A percentile compares a stretch with the other conserved stretches of the same genome.
Evolutionary conservation across 139 green algal genomes (phyloP).

Genomic region (Chlamydomonas urium): DNA sequence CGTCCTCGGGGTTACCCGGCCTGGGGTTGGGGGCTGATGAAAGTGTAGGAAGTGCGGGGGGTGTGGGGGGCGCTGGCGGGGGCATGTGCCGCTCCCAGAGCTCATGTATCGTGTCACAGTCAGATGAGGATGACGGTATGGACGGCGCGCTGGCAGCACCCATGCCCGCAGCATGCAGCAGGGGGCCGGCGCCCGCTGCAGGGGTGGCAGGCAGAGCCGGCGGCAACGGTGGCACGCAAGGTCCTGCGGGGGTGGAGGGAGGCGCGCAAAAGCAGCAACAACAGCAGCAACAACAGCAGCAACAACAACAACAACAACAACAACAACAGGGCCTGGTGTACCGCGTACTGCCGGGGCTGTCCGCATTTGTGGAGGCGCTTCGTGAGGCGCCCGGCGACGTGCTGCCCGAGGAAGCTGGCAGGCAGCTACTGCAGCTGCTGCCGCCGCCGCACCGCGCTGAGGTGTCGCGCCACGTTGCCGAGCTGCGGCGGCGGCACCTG

Average conservation of each 20-base stretch:
- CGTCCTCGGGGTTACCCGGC: too few species aligned
- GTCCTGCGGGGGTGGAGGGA: neutral
- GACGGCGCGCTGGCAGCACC: neutral
- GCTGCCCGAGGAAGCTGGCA: slow-evolving; percentile 4
- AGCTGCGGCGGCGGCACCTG: neutral
- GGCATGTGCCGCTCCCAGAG: neutral
- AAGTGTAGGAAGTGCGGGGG: neutral
- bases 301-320: too few species aligned
- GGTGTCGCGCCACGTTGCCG: neutral
- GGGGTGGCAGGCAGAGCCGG: neutral
- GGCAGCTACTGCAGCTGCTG: neutral
- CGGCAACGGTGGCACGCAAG: neutral
- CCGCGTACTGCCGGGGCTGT: neutral
- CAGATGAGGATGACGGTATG: neutral
- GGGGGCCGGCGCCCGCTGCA: neutral
- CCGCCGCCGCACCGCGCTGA: neutral
- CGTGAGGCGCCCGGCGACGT: neutral
- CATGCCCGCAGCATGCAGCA: neutral
- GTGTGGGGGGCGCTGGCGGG: neutral
- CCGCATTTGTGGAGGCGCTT: neutral
- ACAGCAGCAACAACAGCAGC: too few species aligned
- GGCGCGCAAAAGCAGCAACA: neutral
- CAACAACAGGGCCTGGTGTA: too few species aligned
- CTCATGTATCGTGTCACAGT: neutral
- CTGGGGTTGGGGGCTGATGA: too few species aligned